A percentile compares a stretch with the other conserved stretches of the same genome.
These are phyloP conservation scores for Mortierella sp. DNA, from an alignment of 371 early-diverging fungal genomes.

Conservation along the genomic window DNA sequence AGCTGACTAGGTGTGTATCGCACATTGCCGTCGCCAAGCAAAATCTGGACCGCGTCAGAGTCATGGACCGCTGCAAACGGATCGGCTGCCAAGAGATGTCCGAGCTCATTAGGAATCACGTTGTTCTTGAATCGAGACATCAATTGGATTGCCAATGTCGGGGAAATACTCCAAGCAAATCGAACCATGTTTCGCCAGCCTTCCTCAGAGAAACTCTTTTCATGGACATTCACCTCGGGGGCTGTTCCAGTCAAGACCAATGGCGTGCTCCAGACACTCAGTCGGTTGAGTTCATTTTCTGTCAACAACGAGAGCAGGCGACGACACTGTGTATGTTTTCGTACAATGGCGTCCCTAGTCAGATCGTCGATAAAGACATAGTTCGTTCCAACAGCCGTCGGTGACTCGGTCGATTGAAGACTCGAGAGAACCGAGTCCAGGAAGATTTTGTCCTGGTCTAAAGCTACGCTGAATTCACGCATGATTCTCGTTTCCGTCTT, in stretches of 20 bases:
- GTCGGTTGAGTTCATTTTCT: slow-evolving; percentile 85
- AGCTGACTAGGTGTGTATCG: slow-evolving; percentile 24
- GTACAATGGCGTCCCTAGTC: slow-evolving; percentile 49
- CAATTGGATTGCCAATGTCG: slow-evolving; percentile 80
- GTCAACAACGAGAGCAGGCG: slow-evolving; percentile 77
- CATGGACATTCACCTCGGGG: slow-evolving; percentile 55
- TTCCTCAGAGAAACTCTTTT: slow-evolving; percentile 60
- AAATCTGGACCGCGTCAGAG: slow-evolving; percentile 75
- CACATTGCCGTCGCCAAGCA: slow-evolving; percentile 60
- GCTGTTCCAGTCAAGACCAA: slow-evolving; percentile 45
- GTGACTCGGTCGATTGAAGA: slow-evolving; percentile 54
- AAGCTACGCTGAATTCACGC: slow-evolving; percentile 66
- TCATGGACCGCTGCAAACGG: slow-evolving; percentile 71
- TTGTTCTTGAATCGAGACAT: slow-evolving; percentile 72
- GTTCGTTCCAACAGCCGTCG: slow-evolving; percentile 8
- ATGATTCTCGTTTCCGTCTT: slow-evolving; percentile 71
- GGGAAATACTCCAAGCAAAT: slow-evolving; percentile 84
- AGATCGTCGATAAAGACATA: slow-evolving; percentile 11
- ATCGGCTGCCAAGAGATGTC: slow-evolving; percentile 64
- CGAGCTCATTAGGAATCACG: slow-evolving; percentile 71
- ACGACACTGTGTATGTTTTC: slow-evolving; percentile 57
- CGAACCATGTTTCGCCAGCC: slow-evolving; percentile 77
- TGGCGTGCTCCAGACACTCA: slow-evolving; percentile 83
- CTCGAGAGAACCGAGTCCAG: slow-evolving; percentile 58
- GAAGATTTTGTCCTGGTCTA: slow-evolving; percentile 67